Evolutionary conservation across 768 basidiomycete species (phyloP).

Genomic region (Calocybe gangraenosa): DNA sequence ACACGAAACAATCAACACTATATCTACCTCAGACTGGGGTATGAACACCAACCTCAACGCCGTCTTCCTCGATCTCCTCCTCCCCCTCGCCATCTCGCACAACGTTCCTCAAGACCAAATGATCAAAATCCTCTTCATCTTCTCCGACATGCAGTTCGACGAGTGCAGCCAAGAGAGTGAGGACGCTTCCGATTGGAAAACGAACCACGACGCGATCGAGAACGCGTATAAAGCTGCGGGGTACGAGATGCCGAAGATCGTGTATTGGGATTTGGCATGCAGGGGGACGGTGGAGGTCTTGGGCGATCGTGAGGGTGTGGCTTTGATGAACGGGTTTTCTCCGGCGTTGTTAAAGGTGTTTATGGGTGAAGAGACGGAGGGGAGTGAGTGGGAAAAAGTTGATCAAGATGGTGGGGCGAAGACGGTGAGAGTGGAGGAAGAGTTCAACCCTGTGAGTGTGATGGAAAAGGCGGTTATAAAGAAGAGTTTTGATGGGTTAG

Average conservation of each 20-base stretch:
- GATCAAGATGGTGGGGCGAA: constrained; percentile 24
- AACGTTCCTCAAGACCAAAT: constrained; percentile 63
- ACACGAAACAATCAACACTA: constrained; percentile 28
- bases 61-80: constrained; percentile 58
- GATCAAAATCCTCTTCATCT: constrained; percentile 73
- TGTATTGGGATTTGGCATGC: constrained; percentile 61
- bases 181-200: constrained; percentile 41
- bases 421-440: constrained; percentile 24
- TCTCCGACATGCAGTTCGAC: constrained; percentile 81
- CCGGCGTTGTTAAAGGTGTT: constrained; percentile 69
- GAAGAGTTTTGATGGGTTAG: constrained; percentile 51
- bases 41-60: constrained; percentile 62
- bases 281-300: constrained; percentile 41
- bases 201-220: constrained; percentile 56
- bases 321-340: constrained; percentile 68
- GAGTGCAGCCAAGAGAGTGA: not conserved
- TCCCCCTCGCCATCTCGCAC: constrained; percentile 54
- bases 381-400: constrained; percentile 32
- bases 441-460: constrained; percentile 36
- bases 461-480: constrained; percentile 45
- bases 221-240: constrained; percentile 54
- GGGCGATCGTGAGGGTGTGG: constrained; percentile 55
- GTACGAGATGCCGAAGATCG: constrained; percentile 69
- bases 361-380: constrained; percentile 47
- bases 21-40: constrained; percentile 38